Percentiles rank a stretch among this genome's conserved stretches.
These are phyloP conservation scores for Diplodia scrobiculata DNA, from an alignment of 2,329 filamentous ascomycete species.

Conservation along the genomic window DNA sequence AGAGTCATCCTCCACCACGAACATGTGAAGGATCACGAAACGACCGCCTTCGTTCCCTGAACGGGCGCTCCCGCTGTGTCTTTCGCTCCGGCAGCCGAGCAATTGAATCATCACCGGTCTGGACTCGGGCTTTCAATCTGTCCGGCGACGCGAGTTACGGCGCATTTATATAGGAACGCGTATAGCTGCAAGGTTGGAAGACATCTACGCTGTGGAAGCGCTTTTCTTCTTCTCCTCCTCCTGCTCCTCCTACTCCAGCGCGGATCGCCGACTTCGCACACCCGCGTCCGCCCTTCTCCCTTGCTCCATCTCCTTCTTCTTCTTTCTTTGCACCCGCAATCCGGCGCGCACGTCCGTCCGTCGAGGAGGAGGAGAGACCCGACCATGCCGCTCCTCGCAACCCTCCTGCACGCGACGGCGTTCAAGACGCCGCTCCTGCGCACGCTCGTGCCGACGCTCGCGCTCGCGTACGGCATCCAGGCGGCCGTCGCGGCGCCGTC, in stretches of 20 bases:
- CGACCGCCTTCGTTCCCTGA: not conserved
- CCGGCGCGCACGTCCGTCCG: conserved; percentile 1
- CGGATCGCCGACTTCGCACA: too few species aligned
- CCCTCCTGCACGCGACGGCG: conserved; percentile 62
- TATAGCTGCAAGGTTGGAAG: not conserved
- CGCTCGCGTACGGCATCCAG: conserved; percentile 65
- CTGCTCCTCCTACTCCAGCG: too few species aligned
- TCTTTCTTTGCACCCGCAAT: not conserved
- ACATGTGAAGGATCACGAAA: conserved; percentile 10
- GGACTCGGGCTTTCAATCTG: conserved; percentile 11
- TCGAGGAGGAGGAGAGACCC: too few species aligned
- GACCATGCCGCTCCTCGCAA: conserved; percentile 45
- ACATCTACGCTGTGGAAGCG: not conserved
- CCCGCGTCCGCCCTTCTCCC: not conserved
- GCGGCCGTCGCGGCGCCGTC: conserved; percentile 64
- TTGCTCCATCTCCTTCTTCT: too few species aligned
- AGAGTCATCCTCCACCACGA: conserved; percentile 6
- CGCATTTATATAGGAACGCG: not conserved
- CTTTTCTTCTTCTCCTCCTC: too few species aligned
- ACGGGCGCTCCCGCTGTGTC: not conserved
- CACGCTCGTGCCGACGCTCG: conserved; percentile 63
- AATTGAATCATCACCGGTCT: conserved; percentile 23
- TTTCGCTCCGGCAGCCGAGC: not conserved
- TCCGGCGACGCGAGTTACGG: not conserved
- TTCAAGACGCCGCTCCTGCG: conserved; percentile 65